Base-by-base conservation (phyloP, 2,329 filamentous ascomycete species). In the Colletotrichum sp. region DNA sequence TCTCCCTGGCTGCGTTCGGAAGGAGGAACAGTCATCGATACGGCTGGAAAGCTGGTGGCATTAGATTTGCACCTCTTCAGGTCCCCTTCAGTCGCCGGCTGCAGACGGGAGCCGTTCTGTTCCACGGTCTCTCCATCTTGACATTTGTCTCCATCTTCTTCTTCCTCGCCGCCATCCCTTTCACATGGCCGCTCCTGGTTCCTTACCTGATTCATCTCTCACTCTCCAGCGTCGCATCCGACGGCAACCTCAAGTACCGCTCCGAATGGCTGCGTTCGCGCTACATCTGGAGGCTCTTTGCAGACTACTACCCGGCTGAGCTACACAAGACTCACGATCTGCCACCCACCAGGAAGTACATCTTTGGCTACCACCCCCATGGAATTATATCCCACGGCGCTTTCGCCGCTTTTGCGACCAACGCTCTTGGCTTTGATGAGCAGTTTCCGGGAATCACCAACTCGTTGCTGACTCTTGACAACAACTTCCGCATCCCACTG, bases 351-450 rank as follows among this genome's bases (percentile, higher is more conserved):
- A 90, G 96, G 77, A 98, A 98, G 85, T 99, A 98, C 86, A 96
- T 99, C 77, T 96, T 99, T 80, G 96, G 96, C 60, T 98, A 98
- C 84, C 97, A 98, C 81, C 97, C 97, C 0, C 97, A 99, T 82
- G 96, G 97, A 28, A 98, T 99, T 84, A 98, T 99, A 81, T 97
- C 94, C 7, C 95, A 98, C 80, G 97, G 96, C n/a, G 96, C 96
- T 1, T 98, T 96, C 86, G 95, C 93, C 7, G 94, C 96, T 7
- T 98, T 98, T 81, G 94, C 90, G 6, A 98, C 96, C 1, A 96
- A 98, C 80, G 95, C 95, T 0, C 89, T 98, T 1, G 95, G 95
- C 0, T 98, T 98, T 83, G 90, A 91, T 1, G 92, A 94, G 71
- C 91, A 98, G 76, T 99, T 98, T 80, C 97, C 97, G 0, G 96